Evolutionary conservation across 306 rosid species (phyloP), one percentile per base, ranked within the genome.

Genomic region (Quercus cerris): DNA sequence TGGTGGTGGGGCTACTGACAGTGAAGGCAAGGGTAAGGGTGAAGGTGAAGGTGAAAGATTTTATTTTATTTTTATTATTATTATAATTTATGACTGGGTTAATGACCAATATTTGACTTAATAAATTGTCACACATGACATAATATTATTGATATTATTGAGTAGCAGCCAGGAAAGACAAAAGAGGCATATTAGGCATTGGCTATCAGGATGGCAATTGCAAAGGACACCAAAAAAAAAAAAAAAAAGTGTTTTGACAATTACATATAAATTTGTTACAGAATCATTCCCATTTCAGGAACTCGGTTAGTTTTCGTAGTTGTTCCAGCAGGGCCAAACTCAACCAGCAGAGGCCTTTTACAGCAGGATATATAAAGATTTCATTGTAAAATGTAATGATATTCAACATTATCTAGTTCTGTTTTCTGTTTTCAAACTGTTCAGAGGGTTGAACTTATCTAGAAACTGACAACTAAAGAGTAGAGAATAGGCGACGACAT

Each of bases 301-400:
- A 78, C 85, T 75, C 76, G 79, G 75, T 84, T 91, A 23, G 52
- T 80, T 83, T 81, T 91, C 18, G 79, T 77, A 71, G 84, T 83
- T 74, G 92, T 35, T 73, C 80, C 93, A 63, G 89, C 90, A 70
- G 97, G 97, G 81, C 97, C 98, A 76, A 96, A 90, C 82, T 93
- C 97, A 83, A 91, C 97, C 73, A 96, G 88, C 73, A 93, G 87
- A 67, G 97, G 86, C 81, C 93, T 33, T 33, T 96, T 58, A 93
- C 93, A 71, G 94, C 83, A 56, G 99, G 98, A 76, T 23, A 96
- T 87, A 78, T 91, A 96, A 61, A 33, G 38, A 91, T 75, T 84
- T 89, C 91, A 75, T 96, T 96, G 87, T 96, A 96, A 81, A 96
- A 96, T 77, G 91, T 79, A 75, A 96, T 96, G 77, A 96, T 90